Conservation (phyloP, 78 protist genomes). For the Planoprotostelium fungivorum region DNA sequence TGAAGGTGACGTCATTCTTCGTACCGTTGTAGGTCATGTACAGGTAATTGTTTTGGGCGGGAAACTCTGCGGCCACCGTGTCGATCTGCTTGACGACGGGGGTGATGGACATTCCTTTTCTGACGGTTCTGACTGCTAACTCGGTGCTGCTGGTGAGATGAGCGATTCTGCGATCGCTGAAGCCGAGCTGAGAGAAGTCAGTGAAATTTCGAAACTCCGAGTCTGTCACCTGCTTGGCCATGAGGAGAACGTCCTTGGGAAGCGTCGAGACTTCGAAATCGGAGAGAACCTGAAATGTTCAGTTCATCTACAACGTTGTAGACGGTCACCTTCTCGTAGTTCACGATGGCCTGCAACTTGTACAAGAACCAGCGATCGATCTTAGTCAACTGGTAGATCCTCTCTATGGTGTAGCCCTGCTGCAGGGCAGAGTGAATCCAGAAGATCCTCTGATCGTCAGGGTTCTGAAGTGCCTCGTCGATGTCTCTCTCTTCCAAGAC, state of each 20-base stretch:
- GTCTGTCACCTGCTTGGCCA: conserved; percentile 59
- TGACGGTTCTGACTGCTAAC: conserved; percentile 55
- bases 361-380: conserved; percentile 92
- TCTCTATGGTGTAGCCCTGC: conserved; percentile 75
- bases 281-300: conserved; percentile 4
- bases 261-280: neutral
- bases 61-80: conserved; percentile 95
- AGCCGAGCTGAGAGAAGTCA: conserved; percentile 79
- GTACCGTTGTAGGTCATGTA: conserved; percentile 90
- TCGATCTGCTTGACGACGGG: conserved; percentile 96
- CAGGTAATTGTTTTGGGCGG: conserved; percentile 93
- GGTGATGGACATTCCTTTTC: conserved; percentile 33
- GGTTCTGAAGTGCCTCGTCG: conserved; percentile 63
- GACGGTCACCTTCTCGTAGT: conserved; percentile 17
- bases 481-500: neutral
- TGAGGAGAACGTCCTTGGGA: conserved; percentile 29
- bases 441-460: conserved; percentile 85
- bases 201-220: too few relatives aligned
- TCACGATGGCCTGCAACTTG: conserved; percentile 73
- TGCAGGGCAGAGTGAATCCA: conserved; percentile 77
- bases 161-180: conserved; percentile 82
- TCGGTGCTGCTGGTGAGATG: conserved; percentile 39
- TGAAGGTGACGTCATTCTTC: conserved; percentile 68
- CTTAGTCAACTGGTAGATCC: conserved; percentile 76
- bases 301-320: neutral